Conservation (phyloP, 139 green algal species). For the Coelastrella sp. region DNA sequence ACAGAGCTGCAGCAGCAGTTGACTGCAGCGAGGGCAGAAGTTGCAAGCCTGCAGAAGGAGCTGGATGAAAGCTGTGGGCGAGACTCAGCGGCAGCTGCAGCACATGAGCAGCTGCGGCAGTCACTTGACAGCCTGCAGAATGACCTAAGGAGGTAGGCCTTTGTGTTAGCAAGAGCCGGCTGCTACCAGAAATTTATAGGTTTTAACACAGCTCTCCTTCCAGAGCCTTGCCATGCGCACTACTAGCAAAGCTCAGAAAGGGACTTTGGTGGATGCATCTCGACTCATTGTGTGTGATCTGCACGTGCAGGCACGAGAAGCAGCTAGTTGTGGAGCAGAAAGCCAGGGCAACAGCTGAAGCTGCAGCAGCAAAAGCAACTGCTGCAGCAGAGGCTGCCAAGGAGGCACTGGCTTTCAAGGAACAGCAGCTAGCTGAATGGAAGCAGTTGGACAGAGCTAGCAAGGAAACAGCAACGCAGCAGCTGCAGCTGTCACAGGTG, state of each 20-base stretch:
- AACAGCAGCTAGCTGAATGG: conserved; percentile 38
- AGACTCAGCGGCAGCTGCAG: not conserved
- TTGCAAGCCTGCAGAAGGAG: conserved; percentile 37
- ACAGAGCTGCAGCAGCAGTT: conserved; percentile 50
- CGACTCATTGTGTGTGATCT: too few species aligned
- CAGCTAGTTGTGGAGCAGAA: not conserved
- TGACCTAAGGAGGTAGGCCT: conserved; percentile 22
- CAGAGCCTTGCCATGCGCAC: too few species aligned
- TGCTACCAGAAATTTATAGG: too few species aligned
- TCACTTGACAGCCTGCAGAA: not conserved
- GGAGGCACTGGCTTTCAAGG: conserved; percentile 24
- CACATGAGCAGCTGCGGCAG: not conserved
- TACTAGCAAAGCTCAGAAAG: too few species aligned
- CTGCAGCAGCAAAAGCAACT: conserved; percentile 20
- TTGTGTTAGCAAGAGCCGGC: too few species aligned
- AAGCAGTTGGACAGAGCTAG: not conserved
- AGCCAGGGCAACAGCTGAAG: conserved; percentile 13
- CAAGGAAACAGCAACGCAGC: conserved; percentile 37
- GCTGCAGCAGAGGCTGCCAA: conserved; percentile 22
- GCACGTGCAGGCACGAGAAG: not conserved
- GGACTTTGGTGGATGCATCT: too few species aligned
- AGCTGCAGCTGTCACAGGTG: conserved; percentile 34
- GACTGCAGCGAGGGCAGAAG: not conserved
- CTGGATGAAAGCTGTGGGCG: not conserved
- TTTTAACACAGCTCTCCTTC: too few species aligned